Evolutionary conservation across 2,329 filamentous ascomycete species (phyloP), one percentile per base, ranked within the genome.

Genomic region (Piedraia hortae): DNA sequence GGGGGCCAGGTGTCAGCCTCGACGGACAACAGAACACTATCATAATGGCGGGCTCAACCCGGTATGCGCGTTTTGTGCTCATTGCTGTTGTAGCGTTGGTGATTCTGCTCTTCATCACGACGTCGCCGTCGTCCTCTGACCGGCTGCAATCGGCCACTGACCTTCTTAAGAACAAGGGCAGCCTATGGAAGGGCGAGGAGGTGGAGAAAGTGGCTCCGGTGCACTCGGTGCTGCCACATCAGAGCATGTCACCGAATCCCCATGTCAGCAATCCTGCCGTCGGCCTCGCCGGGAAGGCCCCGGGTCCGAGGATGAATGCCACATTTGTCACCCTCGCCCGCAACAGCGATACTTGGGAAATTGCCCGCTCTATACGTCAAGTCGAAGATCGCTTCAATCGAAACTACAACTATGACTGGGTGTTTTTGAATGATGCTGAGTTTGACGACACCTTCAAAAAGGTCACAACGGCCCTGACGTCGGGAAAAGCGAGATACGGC

Each of bases 311-410:
- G 38, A 75, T 89, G 59, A 97, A 97, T 48, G 85, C 88, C 22
- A 97, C 85, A 6, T 97, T 97, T 41, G 78, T 97, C 23, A 90
- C 80, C 11, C 62, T 97, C 28, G 85, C 85, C 24, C 70, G 85
- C 38, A 97, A 97, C 51, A 59, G 55, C 25, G 85, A 97, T 42
- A 53, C 93, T 13, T 97, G 85, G 85, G 85, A 97, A 22, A 90
- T 97, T 41, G 74, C 78, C 29, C 66, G 77, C 39, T 91, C 80
- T 7, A 97, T 97, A 41, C 75, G 85, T 25, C 75, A 90, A 42
- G 67, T 97, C 25, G 85, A 97, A 50, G 85, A 97, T 47, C 74
- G 85, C 41, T 97, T 97, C 64, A 97, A 97, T 54, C 65, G 67
- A 39, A 73, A 82, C 38, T 93, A 73, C 54, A 69, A 89, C 54